Base-by-base conservation (phyloP, 805 yeast genomes). In the Ogataea trehaloabstinens region DNA sequence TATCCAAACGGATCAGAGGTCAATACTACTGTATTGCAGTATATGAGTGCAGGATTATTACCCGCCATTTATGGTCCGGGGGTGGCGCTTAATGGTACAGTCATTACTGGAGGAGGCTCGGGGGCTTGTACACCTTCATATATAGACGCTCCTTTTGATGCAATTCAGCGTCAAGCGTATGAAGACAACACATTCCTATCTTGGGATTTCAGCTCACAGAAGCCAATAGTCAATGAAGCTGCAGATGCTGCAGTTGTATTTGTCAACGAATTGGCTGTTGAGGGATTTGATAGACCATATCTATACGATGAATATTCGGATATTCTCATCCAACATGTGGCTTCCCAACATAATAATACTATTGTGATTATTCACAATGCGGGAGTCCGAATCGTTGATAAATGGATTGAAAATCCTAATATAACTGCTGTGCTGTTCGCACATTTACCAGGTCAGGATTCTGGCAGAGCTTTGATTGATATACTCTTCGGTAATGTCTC, bases 21-120 rank as follows among this genome's bases (percentile, higher is more conserved):
- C 10, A 32, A 37, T 21, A 6, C 32, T 5, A 19, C 18, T 10
- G 8, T 43, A 17, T 16, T 12, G 2, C 3, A 35, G 6, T 19
- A 41, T 7, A 39, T 42, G 40, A 31, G 42, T 19, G 32, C 46
- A 3, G 19, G 34, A 3, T 34, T 29, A 19, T 18, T 35, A 24
- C 19, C 40, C 18, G 18, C 24, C 28, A 25, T 33, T 16, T n/a
- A 11, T 19, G 49, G 47, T 8, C 46, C 50, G 10, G 42, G 39
- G 15, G 34, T 46, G 28, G 48, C 48, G 43, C 65, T 65, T 8
- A 68, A 73, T 41, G 86, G 85, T 3, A 70, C 76, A 2, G 51
- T 79, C 29, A 72, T 76, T 24, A 67, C 73, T 21, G 85, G 85
- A 11, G 76, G 85, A 80, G 86, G 85, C 0, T 78, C 85, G 4